phyloP scores from a whole-genome alignment of 1,284 basidiomycete species.

The Moniliophthora roreri region DNA sequence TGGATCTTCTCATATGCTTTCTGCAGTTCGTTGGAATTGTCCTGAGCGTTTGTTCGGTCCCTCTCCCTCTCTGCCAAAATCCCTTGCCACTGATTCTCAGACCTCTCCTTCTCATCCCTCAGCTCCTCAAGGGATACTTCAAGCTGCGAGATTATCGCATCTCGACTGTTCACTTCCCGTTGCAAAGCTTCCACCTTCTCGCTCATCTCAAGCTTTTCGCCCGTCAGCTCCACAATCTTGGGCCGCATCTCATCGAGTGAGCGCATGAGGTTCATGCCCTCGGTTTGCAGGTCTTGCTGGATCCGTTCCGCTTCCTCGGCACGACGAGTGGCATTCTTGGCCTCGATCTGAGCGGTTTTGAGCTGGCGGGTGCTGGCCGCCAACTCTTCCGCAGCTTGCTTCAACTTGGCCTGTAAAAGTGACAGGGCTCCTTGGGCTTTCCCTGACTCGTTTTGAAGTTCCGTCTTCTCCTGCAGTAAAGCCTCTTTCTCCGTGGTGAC shows the following conservation, averaged over 20 bases:
- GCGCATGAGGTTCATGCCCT: conserved; percentile 70
- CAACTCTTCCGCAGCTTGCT: conserved; percentile 53
- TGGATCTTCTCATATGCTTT: conserved; percentile 62
- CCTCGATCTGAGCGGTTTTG: conserved; percentile 59
- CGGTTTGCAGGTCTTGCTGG: conserved; percentile 68
- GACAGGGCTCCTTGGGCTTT: conserved; percentile 43
- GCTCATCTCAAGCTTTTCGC: conserved; percentile 62
- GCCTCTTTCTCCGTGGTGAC: conserved; percentile 45
- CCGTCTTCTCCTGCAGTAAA: conserved; percentile 46
- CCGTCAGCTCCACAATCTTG: conserved; percentile 77
- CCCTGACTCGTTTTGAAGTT: conserved; percentile 46
- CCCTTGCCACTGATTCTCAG: conserved; percentile 42
- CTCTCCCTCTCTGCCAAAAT: conserved; percentile 45
- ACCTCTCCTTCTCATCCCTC: conserved; percentile 46
- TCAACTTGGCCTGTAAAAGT: conserved; percentile 58
- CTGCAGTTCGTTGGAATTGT: conserved; percentile 57
- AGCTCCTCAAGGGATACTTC: conserved; percentile 57
- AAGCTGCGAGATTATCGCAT: conserved; percentile 58
- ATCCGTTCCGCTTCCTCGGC: conserved; percentile 72
- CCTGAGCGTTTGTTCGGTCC: conserved; percentile 46
- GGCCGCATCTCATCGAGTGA: conserved; percentile 84
- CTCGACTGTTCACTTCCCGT: conserved; percentile 51
- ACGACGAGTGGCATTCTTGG: conserved; percentile 58
- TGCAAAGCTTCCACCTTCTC: conserved; percentile 62
- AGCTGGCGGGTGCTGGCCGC: conserved; percentile 53